Conservation (phyloP, 306 rosid species). For the Albizia julibrissin region DNA sequence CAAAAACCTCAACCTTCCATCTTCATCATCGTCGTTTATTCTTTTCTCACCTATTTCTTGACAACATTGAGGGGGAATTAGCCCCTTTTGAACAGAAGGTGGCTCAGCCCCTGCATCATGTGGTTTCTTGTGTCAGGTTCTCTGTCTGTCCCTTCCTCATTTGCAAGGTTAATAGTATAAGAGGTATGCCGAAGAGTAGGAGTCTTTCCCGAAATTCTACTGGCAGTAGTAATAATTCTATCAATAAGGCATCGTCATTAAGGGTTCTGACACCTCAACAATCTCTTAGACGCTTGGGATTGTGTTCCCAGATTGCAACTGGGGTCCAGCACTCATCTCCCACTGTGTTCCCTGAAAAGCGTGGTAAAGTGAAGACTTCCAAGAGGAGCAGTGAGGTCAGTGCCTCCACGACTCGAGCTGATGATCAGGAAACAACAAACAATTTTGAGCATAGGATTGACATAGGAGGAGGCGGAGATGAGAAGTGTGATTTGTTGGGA, state of each 20-base stretch:
- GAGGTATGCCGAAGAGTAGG: slow-evolving; percentile 75
- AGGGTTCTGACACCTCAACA: slow-evolving; percentile 74
- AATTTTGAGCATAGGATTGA: slow-evolving; percentile 87
- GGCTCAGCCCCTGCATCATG: slow-evolving; percentile 47
- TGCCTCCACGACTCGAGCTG: slow-evolving; percentile 35
- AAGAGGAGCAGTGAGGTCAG: slow-evolving; percentile 46
- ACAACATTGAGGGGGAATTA: slow-evolving; percentile 4
- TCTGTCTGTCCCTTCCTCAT: slow-evolving; percentile 19
- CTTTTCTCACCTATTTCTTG: not conserved
- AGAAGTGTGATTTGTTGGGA: slow-evolving; percentile 88
- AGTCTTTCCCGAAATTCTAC: slow-evolving; percentile 65
- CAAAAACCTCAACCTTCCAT: not conserved
- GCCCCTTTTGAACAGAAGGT: slow-evolving; percentile 30
- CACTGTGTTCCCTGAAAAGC: slow-evolving; percentile 93
- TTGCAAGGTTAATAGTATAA: slow-evolving; percentile 34
- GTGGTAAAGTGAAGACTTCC: slow-evolving; percentile 64
- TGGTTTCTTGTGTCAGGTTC: slow-evolving; percentile 25
- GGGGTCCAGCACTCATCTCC: slow-evolving; percentile 92
- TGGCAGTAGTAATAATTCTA: slow-evolving; percentile 42
- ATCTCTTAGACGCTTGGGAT: slow-evolving; percentile 78
- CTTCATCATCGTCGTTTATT: not conserved
- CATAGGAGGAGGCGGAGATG: slow-evolving; percentile 80
- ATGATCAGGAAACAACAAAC: slow-evolving; percentile 54
- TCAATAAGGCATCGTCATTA: slow-evolving; percentile 46
- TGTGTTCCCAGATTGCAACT: slow-evolving; percentile 88